Base-by-base conservation (phyloP, 2,329 filamentous ascomycete species). In the Ophiosphaerella korrae region DNA sequence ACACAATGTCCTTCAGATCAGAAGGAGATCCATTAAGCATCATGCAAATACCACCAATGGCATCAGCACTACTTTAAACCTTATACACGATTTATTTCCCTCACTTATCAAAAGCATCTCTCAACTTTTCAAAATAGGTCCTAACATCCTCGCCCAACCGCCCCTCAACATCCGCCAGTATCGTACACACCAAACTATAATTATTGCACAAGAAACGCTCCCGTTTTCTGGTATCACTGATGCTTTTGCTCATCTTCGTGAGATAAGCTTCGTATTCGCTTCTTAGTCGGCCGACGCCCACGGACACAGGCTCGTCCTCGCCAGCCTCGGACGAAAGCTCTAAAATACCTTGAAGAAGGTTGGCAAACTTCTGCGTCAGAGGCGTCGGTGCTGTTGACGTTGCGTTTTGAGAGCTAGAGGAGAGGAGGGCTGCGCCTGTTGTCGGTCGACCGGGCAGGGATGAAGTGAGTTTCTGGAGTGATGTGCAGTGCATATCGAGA, bases 171-270 rank as follows among this genome's bases (percentile, higher is more conserved):
- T 93, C 79, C 24, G 76, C 78, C 50, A 99, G 89, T 55, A 99
- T 97, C 9, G 94, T 97, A 64, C 91, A 80, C n/a, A 99, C 84
- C 57, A 99, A 80, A 46, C 90, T 95, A 74, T 96, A 97, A 73
- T 99, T 99, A 71, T 97, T 99, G 70, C 89, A 94, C 65, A 99
- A 74, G 69, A 97, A 97, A 38, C 94, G 81, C 61, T 93, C 88
- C 60, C 88, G 82, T 76, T 95, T 95, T 68, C 90, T 84, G 57
- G 84, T 82, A 66, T 96, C 93, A 1, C 81, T 86, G 55, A 92
- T 90, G 0, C 80, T 79, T 61, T 90, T 88, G 67, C 89, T 89
- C 52, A 92, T 80, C 68, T 89, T 91, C 5, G 84, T 84, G 53
- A 99, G 74, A 60, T 97, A 94, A 0, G 84, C 83, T 73, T 97